These are phyloP conservation scores for Castanea sativa DNA, from an alignment of 306 rosid genomes.

Conservation along the genomic window DNA sequence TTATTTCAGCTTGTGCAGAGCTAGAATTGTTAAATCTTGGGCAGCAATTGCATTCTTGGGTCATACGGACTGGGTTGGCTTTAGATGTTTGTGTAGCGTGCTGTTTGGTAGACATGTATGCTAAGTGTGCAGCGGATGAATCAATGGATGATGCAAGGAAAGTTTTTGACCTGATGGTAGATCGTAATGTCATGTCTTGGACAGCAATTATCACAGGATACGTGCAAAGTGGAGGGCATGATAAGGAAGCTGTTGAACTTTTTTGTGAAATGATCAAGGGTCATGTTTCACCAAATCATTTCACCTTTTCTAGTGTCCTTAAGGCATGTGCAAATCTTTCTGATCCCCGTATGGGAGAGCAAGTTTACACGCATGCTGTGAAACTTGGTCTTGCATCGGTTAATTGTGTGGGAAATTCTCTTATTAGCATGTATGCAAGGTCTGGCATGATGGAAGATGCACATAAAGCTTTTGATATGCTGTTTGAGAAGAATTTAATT, in stretches of 20 bases:
- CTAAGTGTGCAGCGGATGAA: conserved; percentile 42
- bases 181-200: conserved; percentile 62
- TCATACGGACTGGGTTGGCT: conserved; percentile 39
- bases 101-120: conserved; percentile 59
- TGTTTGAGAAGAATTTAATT: conserved; percentile 52
- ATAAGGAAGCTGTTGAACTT: conserved; percentile 41
- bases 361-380: conserved; percentile 41
- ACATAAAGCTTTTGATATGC: conserved; percentile 42
- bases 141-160: conserved; percentile 34
- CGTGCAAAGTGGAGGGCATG: conserved; percentile 36
- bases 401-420: conserved; percentile 58
- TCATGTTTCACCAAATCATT: conserved; percentile 48
- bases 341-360: conserved; percentile 37
- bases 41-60: conserved; percentile 58
- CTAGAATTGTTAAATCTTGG: conserved; percentile 37
- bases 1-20: conserved; percentile 43
- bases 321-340: conserved; percentile 57
- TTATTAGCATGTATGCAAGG: conserved; percentile 55
- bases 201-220: conserved; percentile 52
- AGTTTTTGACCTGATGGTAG: conserved; percentile 39
- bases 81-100: conserved; percentile 51
- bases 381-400: conserved; percentile 41
- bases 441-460: conserved; percentile 59
- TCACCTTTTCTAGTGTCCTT: conserved; percentile 48
- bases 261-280: conserved; percentile 40